Percentiles rank a stretch among this genome's conserved stretches.
Conservation (phyloP, 306 rosid species). For the Trifolium fragiferum region DNA sequence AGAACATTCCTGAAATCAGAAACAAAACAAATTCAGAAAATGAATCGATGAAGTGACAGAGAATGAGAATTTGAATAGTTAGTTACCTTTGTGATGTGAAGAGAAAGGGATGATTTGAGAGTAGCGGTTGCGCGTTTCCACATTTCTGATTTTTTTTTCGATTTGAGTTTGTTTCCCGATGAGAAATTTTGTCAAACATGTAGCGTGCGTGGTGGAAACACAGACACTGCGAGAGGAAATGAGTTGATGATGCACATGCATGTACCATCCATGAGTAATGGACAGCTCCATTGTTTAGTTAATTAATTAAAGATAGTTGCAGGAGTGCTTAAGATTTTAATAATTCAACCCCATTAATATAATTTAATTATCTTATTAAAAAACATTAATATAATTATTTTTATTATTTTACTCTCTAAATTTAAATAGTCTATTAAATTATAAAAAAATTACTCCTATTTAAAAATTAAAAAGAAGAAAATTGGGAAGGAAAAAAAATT, state of each 20-base stretch:
- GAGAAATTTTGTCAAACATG: conserved; percentile 18
- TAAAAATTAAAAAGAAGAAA: no score
- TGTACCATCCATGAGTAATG: not conserved
- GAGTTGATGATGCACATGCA: not conserved
- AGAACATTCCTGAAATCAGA: conserved; percentile 51
- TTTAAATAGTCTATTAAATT: no score
- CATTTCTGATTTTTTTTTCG: conserved; percentile 33
- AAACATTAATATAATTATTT: no score
- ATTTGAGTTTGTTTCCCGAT: not conserved
- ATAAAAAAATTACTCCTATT: no score
- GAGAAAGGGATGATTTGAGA: conserved; percentile 25
- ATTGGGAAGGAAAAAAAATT: no score
- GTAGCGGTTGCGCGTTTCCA: conserved; percentile 39
- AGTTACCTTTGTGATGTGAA: conserved; percentile 14
- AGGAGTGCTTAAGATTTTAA: no score
- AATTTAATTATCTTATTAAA: no score
- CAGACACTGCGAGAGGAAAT: not conserved
- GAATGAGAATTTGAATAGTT: not conserved
- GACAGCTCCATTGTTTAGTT: not conserved
- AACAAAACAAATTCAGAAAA: not conserved
- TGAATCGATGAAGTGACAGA: not conserved
- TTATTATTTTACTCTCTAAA: no score
- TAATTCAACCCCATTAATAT: no score
- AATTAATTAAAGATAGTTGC: no score
- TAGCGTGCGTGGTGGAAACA: conserved; percentile 11